These are phyloP conservation scores for Venturia asperata DNA, from an alignment of 2,329 filamentous ascomycete species.

Conservation along the genomic window DNA sequence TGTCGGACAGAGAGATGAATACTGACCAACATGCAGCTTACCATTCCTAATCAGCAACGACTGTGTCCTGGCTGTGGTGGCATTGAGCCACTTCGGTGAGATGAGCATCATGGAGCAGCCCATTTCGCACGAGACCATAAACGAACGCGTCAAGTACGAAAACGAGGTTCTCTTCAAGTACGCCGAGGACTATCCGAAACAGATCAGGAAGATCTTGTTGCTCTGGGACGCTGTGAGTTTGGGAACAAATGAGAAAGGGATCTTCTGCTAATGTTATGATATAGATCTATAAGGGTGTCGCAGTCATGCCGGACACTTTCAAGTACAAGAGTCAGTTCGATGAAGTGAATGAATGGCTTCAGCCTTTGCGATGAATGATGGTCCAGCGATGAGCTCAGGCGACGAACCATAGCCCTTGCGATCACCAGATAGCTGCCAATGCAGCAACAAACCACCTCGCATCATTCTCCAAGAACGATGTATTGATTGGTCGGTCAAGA, in stretches of 20 bases:
- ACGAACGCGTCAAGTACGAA: conserved; percentile 29
- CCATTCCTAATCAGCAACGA: conserved; percentile 65
- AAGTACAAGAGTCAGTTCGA: conserved; percentile 49
- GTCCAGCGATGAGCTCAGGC: not conserved
- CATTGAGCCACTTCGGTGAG: conserved; percentile 73
- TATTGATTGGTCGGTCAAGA: not conserved
- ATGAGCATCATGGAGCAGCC: not conserved
- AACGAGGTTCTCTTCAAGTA: conserved; percentile 52
- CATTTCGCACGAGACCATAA: conserved; percentile 29
- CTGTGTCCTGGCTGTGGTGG: conserved; percentile 68
- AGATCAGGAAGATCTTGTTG: conserved; percentile 53
- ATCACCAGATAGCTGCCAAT: not conserved
- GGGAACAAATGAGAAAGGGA: not conserved
- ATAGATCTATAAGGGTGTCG: conserved; percentile 52
- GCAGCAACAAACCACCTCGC: no score
- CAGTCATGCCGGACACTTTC: conserved; percentile 43
- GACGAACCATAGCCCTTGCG: not conserved
- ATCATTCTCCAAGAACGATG: no score
- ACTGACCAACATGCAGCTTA: conserved; percentile 32
- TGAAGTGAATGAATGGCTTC: conserved; percentile 54
- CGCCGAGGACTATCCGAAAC: conserved; percentile 50
- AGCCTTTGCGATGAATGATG: conserved; percentile 7
- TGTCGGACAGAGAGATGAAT: conserved; percentile 26
- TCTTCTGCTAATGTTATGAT: conserved; percentile 18
- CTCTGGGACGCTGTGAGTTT: conserved; percentile 58